Conservation (phyloP, 2,329 filamentous ascomycete species). For the Cladophialophora yegresii region DNA sequence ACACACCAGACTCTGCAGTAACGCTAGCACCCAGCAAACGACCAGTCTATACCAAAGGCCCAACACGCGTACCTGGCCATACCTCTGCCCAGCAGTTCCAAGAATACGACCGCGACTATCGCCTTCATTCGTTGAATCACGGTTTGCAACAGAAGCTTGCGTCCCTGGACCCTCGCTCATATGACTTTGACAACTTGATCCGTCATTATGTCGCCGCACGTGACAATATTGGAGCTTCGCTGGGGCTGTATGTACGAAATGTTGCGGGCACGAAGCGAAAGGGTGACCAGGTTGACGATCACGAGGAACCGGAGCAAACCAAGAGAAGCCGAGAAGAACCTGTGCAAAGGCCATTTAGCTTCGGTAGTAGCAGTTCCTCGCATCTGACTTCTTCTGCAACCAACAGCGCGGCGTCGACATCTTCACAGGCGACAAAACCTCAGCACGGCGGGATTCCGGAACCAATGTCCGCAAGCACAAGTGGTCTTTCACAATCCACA, state of each 20-base stretch:
- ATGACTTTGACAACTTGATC: conserved; percentile 44
- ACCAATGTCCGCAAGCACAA: background rate
- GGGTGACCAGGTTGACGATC: conserved; percentile 32
- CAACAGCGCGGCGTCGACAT: background rate
- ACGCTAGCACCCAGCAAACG: conserved; percentile 19
- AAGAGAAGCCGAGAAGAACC: conserved; percentile 33
- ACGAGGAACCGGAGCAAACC: conserved; percentile 32
- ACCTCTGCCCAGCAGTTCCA: conserved; percentile 33
- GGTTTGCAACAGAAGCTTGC: conserved; percentile 42
- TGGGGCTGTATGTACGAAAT: conserved; percentile 36
- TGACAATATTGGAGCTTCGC: conserved; percentile 43
- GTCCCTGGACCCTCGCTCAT: conserved; percentile 39
- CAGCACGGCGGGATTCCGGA: conserved; percentile 16
- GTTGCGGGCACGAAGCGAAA: conserved; percentile 39
- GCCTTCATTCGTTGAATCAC: conserved; percentile 42
- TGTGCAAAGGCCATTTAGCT: background rate
- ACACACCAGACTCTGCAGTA: background rate
- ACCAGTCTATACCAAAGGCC: conserved; percentile 34
- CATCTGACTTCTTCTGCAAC: background rate
- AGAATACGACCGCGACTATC: conserved; percentile 37
- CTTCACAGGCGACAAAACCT: conserved; percentile 12
- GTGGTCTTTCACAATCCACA: background rate
- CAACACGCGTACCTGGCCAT: conserved; percentile 30
- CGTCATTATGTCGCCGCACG: conserved; percentile 45
- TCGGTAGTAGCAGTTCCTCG: background rate